Conservation (phyloP, 192 early-diverging fungal genomes). For the Umbelopsis ramanniana region DNA sequence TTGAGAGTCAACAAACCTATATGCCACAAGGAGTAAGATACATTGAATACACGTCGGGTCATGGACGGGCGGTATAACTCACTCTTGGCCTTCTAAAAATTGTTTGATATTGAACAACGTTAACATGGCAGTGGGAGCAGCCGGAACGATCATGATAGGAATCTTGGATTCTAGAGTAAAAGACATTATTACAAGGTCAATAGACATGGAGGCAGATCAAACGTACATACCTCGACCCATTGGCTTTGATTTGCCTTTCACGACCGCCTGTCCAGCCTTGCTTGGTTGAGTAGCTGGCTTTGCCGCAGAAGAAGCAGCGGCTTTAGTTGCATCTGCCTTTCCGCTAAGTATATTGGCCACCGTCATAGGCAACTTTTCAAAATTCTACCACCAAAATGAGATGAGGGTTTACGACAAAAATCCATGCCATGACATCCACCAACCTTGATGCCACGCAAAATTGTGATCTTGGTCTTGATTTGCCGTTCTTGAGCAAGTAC, state of each 20-base stretch:
- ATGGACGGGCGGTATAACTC: slow-evolving; percentile 27
- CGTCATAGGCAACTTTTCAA: slow-evolving; percentile 23
- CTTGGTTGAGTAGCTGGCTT: slow-evolving; percentile 17
- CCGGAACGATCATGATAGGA: slow-evolving; percentile 94
- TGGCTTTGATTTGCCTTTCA: slow-evolving; percentile 21
- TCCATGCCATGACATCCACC: background rate
- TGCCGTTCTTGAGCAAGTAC: slow-evolving; percentile 47
- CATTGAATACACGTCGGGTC: background rate
- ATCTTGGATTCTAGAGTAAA: slow-evolving; percentile 42
- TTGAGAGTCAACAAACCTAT: slow-evolving; percentile 66
- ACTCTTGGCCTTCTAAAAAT: slow-evolving; percentile 79
- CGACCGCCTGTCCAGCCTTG: slow-evolving; percentile 2
- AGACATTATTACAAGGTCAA: background rate
- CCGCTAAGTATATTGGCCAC: slow-evolving; percentile 10
- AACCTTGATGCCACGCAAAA: slow-evolving; percentile 53
- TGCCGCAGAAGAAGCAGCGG: background rate
- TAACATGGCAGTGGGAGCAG: slow-evolving; percentile 78
- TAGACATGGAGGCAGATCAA: too few relatives aligned
- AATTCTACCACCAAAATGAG: slow-evolving; percentile 9
- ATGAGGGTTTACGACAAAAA: background rate
- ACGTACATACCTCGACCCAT: slow-evolving; percentile 1
- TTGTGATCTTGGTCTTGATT: slow-evolving; percentile 43
- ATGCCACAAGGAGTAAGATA: background rate
- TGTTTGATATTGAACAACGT: slow-evolving; percentile 89
- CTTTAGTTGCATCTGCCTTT: background rate